phyloP scores from a whole-genome alignment of 306 rosid species.

The Rosa rugosa region DNA sequence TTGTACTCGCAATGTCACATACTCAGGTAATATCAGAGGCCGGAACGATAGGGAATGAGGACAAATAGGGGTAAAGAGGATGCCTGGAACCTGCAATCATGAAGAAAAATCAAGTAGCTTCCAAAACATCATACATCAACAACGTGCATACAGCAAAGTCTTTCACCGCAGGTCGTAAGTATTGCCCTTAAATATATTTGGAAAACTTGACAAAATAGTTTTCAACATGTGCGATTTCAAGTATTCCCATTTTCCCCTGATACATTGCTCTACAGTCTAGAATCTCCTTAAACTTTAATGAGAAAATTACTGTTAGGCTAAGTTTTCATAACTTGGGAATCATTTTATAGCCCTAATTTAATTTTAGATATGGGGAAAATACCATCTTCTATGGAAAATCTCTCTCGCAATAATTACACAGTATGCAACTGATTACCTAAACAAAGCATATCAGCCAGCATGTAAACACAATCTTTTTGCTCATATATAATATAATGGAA shows the following conservation, averaged over 20 bases:
- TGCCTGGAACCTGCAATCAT: constrained; percentile 86
- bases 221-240: background rate
- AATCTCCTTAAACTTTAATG: background rate
- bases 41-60: constrained; percentile 92
- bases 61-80: constrained; percentile 88
- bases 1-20: constrained; percentile 80
- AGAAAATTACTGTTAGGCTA: background rate
- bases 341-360: background rate
- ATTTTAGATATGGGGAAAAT: no score
- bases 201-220: background rate
- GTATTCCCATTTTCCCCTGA: background rate
- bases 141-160: background rate
- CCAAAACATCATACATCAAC: background rate
- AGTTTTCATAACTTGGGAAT: background rate
- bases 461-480: no score
- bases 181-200: background rate
- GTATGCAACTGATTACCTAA: no score
- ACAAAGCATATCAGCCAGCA: no score
- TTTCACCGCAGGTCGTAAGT: background rate
- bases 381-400: no score
- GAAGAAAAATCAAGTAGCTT: constrained; percentile 10
- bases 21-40: constrained; percentile 87
- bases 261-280: background rate
- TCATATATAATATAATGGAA: no score
- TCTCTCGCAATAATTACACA: no score